Conservation (phyloP, 1,284 basidiomycete species). For the Puccinia novopanici region DNA sequence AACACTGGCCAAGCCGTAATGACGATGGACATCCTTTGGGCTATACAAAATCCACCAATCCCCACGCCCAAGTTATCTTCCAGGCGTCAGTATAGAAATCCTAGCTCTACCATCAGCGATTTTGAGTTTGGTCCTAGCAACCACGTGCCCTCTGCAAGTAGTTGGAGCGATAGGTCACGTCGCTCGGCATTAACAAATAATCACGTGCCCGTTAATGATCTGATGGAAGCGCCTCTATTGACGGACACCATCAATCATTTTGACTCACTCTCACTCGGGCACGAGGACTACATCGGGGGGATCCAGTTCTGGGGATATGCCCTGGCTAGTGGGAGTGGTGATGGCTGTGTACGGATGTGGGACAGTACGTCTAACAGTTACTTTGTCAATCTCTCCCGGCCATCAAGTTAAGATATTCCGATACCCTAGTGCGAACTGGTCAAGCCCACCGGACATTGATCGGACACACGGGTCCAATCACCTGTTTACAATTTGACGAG, state of each 20-base stretch:
- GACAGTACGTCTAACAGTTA: constrained; percentile 71
- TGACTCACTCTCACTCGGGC: constrained; percentile 57
- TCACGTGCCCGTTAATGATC: constrained; percentile 42
- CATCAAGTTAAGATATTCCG: constrained; percentile 17
- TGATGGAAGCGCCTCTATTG: constrained; percentile 40
- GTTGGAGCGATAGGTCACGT: constrained; percentile 2
- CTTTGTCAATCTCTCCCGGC: neutral
- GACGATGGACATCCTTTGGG: constrained; percentile 99
- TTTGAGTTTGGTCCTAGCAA: constrained; percentile 53
- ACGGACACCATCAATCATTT: neutral
- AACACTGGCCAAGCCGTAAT: constrained; percentile 95
- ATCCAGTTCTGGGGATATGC: constrained; percentile 99
- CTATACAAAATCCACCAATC: constrained; percentile 85
- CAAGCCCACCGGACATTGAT: constrained; percentile 90
- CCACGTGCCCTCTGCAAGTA: neutral
- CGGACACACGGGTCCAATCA: constrained; percentile 91
- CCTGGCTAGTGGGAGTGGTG: constrained; percentile 90
- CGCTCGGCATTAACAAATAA: neutral
- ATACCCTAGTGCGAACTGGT: constrained; percentile 82
- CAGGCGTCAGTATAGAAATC: constrained; percentile 57
- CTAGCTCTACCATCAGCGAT: constrained; percentile 55
- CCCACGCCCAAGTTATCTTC: constrained; percentile 59
- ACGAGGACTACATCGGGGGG: constrained; percentile 94
- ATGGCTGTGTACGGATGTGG: constrained; percentile 98
- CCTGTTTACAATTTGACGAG: constrained; percentile 95